These are phyloP conservation scores for Kodamaea plutei DNA, from an alignment of 1,139 yeast genomes.

Conservation along the genomic window DNA sequence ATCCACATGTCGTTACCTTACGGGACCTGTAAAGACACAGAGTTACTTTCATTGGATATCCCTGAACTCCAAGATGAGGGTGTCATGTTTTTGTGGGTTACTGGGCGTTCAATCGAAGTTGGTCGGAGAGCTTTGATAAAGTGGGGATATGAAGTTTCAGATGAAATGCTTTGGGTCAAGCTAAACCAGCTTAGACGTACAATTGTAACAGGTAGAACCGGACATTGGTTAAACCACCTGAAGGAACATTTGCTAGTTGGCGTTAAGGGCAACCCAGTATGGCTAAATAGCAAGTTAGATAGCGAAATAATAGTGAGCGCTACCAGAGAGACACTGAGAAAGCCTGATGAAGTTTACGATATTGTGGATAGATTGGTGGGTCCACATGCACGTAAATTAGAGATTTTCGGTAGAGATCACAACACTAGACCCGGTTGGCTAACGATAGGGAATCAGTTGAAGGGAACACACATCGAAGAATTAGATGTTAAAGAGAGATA, in stretches of 20 bases:
- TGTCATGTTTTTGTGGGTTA: constrained; percentile 81
- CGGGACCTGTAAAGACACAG: constrained; percentile 73
- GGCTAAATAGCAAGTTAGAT: constrained; percentile 67
- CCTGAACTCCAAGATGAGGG: constrained; percentile 78
- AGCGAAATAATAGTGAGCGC: constrained; percentile 75
- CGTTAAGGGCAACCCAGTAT: constrained; percentile 71
- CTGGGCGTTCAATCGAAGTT: constrained; percentile 86
- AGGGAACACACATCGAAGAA: constrained; percentile 57
- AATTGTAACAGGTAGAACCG: constrained; percentile 92
- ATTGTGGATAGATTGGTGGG: constrained; percentile 84
- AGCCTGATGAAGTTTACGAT: constrained; percentile 89
- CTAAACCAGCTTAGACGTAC: constrained; percentile 83
- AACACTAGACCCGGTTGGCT: constrained; percentile 90
- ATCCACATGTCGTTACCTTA: constrained; percentile 79
- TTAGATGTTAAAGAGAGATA: constrained; percentile 44
- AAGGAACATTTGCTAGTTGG: constrained; percentile 89
- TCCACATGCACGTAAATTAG: constrained; percentile 68
- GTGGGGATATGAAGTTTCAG: constrained; percentile 80
- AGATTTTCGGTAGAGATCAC: constrained; percentile 83
- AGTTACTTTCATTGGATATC: constrained; percentile 62
- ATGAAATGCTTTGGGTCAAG: constrained; percentile 88
- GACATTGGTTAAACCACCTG: constrained; percentile 95
- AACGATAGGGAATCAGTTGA: constrained; percentile 79
- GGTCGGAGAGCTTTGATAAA: constrained; percentile 71
- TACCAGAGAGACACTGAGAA: constrained; percentile 83